phyloP scores from a whole-genome alignment of 1,139 yeast species.

The Candida sp. region DNA sequence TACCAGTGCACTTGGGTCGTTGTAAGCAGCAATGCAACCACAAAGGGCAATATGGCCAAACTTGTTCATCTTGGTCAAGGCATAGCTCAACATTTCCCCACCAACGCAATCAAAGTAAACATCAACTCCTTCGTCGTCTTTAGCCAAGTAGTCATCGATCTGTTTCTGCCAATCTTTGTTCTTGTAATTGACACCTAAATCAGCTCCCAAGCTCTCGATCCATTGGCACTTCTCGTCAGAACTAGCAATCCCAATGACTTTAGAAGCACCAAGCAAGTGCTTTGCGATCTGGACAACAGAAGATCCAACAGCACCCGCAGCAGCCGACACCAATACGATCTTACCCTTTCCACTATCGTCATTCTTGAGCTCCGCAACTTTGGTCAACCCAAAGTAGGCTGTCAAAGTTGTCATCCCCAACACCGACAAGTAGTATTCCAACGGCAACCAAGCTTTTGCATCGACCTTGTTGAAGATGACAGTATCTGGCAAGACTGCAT shows the following conservation, averaged over 20 bases:
- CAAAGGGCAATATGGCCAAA: conserved; percentile 57
- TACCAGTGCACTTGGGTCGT: conserved; percentile 36
- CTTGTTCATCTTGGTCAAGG: conserved; percentile 42
- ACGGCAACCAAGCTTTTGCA: conserved; percentile 24
- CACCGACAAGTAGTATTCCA: conserved; percentile 27
- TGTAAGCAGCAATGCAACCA: conserved; percentile 67
- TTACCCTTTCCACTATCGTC: conserved; percentile 31
- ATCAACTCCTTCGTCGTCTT: conserved; percentile 44
- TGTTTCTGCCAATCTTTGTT: conserved; percentile 45
- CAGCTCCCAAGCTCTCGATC: conserved; percentile 62
- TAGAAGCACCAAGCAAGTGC: conserved; percentile 53
- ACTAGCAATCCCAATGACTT: conserved; percentile 70
- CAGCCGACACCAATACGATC: conserved; percentile 61
- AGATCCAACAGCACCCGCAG: conserved; percentile 73
- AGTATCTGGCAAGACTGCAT: conserved; percentile 23
- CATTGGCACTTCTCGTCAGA: conserved; percentile 57
- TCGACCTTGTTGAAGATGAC: conserved; percentile 28
- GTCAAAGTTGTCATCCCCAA: conserved; percentile 65
- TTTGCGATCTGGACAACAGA: conserved; percentile 63
- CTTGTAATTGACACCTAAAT: conserved; percentile 58
- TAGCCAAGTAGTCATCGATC: conserved; percentile 50
- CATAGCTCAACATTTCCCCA: conserved; percentile 57
- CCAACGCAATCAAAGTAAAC: conserved; percentile 66
- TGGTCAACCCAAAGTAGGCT: conserved; percentile 60
- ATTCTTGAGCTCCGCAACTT: conserved; percentile 41